Base-by-base conservation (phyloP, 2,329 filamentous ascomycete genomes). In the Chaetomiaceae sp. region DNA sequence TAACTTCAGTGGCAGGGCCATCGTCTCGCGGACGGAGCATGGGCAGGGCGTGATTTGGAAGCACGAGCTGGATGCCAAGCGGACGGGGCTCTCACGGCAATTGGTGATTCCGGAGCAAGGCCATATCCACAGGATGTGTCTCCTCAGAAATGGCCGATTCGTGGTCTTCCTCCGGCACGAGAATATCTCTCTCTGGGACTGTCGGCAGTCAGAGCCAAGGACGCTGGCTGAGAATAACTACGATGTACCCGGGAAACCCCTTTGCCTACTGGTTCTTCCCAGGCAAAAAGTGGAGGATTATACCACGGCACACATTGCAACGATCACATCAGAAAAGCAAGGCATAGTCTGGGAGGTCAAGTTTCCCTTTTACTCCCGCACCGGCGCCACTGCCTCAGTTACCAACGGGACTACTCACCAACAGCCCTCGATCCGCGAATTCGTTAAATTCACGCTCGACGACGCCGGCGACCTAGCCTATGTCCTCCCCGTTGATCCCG, bases 21-120 rank as follows among this genome's bases (percentile, higher is more conserved):
- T 96, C 38, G 83, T 95, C 29, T 95, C 91, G 6, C 80, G 89
- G 47, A 95, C 91, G 0, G 78, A 83, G 54, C 77, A 84, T 38
- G 87, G 89, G 55, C 89, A 95, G 67, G 86, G 85, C 53, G 84
- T 92, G 59, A 80, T 96, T 3, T 96, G 91, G 91, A 83, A 80
- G 56, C 88, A 95, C 66, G 72, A 75, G 49, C 69, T 75, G 23
- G 72, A 73, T 36, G 72, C 74, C 46, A 69, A 65, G 42, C 75
- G 76, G 27, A 76, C 78, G 44, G 78, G 75, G 10, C 73, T 94
- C 9, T 72, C 79, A 36, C 81, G 85, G 5, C 83, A 87, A 63
- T 90, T 85, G 59, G 76, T 81, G 3, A 82, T 95, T 42, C 77
- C 79, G 3, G 81, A 85, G 33, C 74, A 76, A 20, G 82, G 85